Base-by-base conservation (phyloP, 106 monocot species). In the Dioscorea zingiberensis region DNA sequence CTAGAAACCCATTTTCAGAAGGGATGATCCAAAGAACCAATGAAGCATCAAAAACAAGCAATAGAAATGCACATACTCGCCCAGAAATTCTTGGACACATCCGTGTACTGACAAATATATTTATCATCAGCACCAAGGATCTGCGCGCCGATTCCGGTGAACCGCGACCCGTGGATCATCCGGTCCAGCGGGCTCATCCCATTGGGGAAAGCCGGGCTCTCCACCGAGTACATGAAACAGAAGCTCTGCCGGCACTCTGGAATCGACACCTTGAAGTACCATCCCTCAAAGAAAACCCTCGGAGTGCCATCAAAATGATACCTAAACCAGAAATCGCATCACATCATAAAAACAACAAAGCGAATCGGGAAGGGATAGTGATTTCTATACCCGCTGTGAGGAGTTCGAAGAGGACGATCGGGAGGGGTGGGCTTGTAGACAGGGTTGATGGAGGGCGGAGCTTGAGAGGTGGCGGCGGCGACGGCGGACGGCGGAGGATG, bases 61-160 rank as follows among this genome's bases (percentile, higher is more conserved):
- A 10, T 47, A 63, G 49, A 25, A 2, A 6, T 8, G 10, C 38
- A 71, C 87, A 81, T 79, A 97, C 97, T 84, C 77, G 79, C 97
- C 97, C 97, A 97, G 66, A 92, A 97, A 48, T 83, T 83, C 18
- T 78, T 85, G 0, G 97, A 97, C 16, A 75, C 76, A 21, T 82
- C 66, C 1, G 76, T 74, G 54, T 74, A 84, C 49, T 97, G 97
- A 54, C 97, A 88, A 13, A 97, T 92, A 70, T 91, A 92, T 48
- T 97, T 97, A 71, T 92, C 92, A 84, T 97, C 86, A 1, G 97
- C 83, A 28, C 91, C 92, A 45, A 97, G 88, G 81, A 97, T 97
- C 54, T 92, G 91, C 32, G 85, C 92, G n/a, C 92, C 92, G 54
- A 92, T 83, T 9, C 92, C 92, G 55, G 97, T 97, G 58, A 84